Conservation (phyloP, 2,329 filamentous ascomycete species). For the Coniochaeta pulveracea region DNA sequence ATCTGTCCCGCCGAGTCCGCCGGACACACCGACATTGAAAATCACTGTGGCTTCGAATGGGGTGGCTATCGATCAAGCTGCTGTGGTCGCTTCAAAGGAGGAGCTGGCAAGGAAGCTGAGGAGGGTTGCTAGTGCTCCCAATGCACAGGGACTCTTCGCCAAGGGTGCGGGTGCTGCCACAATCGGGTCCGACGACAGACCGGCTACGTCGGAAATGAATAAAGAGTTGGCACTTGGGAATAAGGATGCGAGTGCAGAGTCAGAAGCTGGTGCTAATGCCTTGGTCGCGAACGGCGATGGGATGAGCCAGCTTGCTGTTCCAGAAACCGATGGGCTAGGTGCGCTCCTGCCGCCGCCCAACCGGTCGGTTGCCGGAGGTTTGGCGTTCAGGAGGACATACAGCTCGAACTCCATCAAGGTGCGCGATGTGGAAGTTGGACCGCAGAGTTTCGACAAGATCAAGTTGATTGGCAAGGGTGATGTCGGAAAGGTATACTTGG, state of each 20-base stretch:
- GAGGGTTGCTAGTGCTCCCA: conserved; percentile 90
- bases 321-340: conserved; percentile 40
- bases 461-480: conserved; percentile 98
- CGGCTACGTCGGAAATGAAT: conserved; percentile 74
- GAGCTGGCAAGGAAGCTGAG: conserved; percentile 87
- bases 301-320: conserved; percentile 24
- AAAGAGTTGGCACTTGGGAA: conserved; percentile 64
- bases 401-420: conserved; percentile 99
- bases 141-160: conserved; percentile 83
- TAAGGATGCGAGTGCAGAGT: conserved; percentile 34
- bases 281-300: conserved; percentile 29
- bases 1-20: conserved; percentile 84
- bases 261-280: no score
- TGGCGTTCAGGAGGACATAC: conserved; percentile 87
- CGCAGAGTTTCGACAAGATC: conserved; percentile 97
- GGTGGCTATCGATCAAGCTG: conserved; percentile 54
- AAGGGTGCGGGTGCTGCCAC: conserved; percentile 27
- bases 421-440: conserved; percentile 89
- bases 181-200: conserved; percentile 52
- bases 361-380: conserved; percentile 31
- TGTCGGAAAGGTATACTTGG: conserved; percentile 95
- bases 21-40: conserved; percentile 75
- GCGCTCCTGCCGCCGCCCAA: conserved; percentile 57
- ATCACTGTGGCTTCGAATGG: conserved; percentile 58
- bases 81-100: conserved; percentile 77